A percentile compares a stretch with the other conserved stretches of the same genome.
These are phyloP conservation scores for Xylaria polymorpha DNA, from an alignment of 2,329 filamentous ascomycete species.

Conservation along the genomic window DNA sequence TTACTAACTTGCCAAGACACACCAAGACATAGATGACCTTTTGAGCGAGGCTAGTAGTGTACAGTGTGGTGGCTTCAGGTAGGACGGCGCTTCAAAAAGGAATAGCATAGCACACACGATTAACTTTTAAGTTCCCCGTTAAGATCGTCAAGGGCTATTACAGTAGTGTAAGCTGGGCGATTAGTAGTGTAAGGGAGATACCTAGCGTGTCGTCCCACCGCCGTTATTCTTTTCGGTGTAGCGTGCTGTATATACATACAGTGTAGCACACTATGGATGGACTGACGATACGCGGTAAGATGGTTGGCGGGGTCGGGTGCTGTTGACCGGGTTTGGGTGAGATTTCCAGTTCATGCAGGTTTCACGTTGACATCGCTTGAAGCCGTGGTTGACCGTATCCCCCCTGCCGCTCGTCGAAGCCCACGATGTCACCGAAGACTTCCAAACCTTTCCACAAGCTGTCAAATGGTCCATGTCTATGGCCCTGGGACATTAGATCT, in stretches of 20 bases:
- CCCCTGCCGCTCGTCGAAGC: conserved; percentile 17
- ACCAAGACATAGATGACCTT: background rate
- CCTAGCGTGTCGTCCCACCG: conserved; percentile 25
- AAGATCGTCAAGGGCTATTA: conserved; percentile 24
- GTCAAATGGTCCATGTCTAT: conserved; percentile 35
- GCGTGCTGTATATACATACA: background rate
- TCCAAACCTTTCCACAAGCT: conserved; percentile 29
- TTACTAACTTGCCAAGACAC: conserved; percentile 21
- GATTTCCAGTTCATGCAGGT: conserved; percentile 37
- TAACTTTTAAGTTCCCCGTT: conserved; percentile 18
- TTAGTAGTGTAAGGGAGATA: conserved; percentile 3
- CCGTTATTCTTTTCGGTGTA: conserved; percentile 11
- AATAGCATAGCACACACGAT: conserved; percentile 25
- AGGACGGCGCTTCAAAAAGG: conserved; percentile 17
- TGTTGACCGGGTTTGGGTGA: conserved; percentile 26
- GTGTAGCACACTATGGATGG: background rate
- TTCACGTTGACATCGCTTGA: conserved; percentile 23
- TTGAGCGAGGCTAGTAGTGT: conserved; percentile 10
- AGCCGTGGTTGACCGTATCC: conserved; percentile 1
- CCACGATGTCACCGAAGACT: conserved; percentile 29
- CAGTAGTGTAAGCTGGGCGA: conserved; percentile 14
- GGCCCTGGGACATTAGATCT: conserved; percentile 33
- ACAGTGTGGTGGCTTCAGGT: conserved; percentile 12
- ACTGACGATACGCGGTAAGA: conserved; percentile 6
- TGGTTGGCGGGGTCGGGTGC: conserved; percentile 18